Evolutionary conservation across 2,329 filamentous ascomycete species (phyloP).

Genomic region (Aspergillus ruber): DNA sequence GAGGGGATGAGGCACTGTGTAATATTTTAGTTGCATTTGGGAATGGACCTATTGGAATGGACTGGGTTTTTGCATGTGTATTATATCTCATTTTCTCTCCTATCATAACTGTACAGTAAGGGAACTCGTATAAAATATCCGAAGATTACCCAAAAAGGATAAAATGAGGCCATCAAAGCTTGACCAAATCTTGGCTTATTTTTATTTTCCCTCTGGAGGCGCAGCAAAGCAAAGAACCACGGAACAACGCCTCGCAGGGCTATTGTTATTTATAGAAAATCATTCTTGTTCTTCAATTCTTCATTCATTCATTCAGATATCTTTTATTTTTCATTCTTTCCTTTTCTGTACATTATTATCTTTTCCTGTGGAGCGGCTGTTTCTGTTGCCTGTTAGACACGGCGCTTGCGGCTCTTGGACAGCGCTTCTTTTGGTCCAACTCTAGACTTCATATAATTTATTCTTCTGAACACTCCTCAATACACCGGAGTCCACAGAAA

Average conservation of each 20-base stretch:
- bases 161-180: slow-evolving; percentile 2
- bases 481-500: too few relatives aligned
- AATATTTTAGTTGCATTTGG: background rate
- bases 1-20: slow-evolving; percentile 6
- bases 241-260: background rate
- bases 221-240: too few relatives aligned
- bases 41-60: background rate
- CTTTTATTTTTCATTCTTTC: background rate
- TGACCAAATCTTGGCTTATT: slow-evolving; percentile 12
- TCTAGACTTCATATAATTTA: background rate
- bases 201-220: too few relatives aligned
- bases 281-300: background rate
- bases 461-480: background rate
- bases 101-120: background rate
- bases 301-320: background rate
- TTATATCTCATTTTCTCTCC: background rate
- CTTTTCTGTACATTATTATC: background rate
- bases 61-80: background rate
- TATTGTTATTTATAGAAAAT: background rate
- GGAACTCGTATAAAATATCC: background rate
- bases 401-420: background rate
- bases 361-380: background rate
- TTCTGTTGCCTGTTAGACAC: background rate
- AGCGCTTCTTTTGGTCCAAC: too few relatives aligned
- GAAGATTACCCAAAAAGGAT: background rate